Evolutionary conservation across 176 grass and related monocot species (phyloP).

Genomic region (Pharus latifolius): DNA sequence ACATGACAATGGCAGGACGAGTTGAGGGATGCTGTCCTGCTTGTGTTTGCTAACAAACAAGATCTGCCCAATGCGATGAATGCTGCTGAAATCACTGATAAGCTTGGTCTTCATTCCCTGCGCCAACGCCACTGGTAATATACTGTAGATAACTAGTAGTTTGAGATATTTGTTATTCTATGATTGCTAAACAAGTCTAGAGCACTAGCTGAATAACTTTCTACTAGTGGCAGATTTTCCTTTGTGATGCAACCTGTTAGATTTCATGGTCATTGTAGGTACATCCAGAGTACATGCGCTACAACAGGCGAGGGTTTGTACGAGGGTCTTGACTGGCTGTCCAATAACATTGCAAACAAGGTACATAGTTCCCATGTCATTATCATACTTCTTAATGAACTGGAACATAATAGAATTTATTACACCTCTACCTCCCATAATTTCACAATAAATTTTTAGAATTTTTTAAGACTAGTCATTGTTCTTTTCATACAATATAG

Average conservation of each 20-base stretch:
- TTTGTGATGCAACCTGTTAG: background rate
- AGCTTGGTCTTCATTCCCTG: conserved; percentile 71
- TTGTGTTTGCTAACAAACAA: conserved; percentile 83
- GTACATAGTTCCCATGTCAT: conserved; percentile 9
- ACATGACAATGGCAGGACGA: conserved; percentile 44
- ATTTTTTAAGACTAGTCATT: background rate
- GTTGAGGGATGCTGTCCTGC: conserved; percentile 76
- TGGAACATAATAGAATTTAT: background rate
- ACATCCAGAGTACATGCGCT: conserved; percentile 65
- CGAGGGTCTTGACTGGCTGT: conserved; percentile 68
- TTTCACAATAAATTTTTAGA: no score
- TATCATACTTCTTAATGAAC: background rate
- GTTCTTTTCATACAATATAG: background rate
- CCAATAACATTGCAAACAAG: conserved; percentile 71
- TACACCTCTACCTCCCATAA: no score
- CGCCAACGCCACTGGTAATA: conserved; percentile 68
- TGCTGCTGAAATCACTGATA: conserved; percentile 82
- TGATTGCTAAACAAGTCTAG: background rate
- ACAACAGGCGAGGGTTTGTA: conserved; percentile 66
- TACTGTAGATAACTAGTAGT: background rate
- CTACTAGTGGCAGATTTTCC: no score
- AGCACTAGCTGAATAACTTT: background rate
- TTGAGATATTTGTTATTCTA: background rate
- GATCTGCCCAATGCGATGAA: conserved; percentile 92
- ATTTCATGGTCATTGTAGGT: conserved; percentile 20